phyloP scores from a whole-genome alignment of 2,329 filamentous ascomycete species.

The Penicillium sp. region DNA sequence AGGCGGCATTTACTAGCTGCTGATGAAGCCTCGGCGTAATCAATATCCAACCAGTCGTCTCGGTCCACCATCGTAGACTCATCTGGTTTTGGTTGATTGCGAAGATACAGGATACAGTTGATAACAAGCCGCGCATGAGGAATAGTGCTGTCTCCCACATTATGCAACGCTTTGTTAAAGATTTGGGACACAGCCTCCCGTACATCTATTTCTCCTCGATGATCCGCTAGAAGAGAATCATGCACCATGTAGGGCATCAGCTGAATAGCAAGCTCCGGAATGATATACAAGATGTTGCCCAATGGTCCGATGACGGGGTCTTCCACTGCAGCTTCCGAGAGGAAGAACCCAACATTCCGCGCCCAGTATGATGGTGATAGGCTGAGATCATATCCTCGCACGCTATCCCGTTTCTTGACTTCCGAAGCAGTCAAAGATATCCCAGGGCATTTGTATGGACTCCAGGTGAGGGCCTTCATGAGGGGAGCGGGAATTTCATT shows the following conservation, averaged over 20 bases:
- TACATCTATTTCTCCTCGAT: constrained; percentile 63
- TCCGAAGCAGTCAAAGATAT: constrained; percentile 30
- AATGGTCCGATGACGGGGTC: constrained; percentile 74
- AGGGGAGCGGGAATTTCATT: constrained; percentile 42
- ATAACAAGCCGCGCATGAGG: constrained; percentile 75
- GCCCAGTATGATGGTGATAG: constrained; percentile 40
- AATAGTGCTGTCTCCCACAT: constrained; percentile 48
- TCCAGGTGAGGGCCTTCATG: constrained; percentile 49
- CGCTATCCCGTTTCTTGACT: constrained; percentile 20
- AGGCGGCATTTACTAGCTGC: constrained; percentile 80
- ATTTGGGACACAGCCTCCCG: constrained; percentile 69
- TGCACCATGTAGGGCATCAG: constrained; percentile 86
- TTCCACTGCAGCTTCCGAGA: constrained; percentile 64
- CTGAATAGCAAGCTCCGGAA: constrained; percentile 72
- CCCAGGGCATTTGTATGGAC: constrained; percentile 45
- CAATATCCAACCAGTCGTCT: constrained; percentile 82
- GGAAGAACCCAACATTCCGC: constrained; percentile 45
- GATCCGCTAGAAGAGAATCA: constrained; percentile 72
- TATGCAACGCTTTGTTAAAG: constrained; percentile 67
- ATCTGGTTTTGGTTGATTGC: constrained; percentile 74
- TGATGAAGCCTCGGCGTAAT: constrained; percentile 70
- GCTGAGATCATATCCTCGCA: constrained; percentile 26
- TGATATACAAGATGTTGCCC: constrained; percentile 65
- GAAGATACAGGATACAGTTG: constrained; percentile 83
- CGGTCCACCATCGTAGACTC: constrained; percentile 82